phyloP scores from a whole-genome alignment of 1,284 basidiomycete genomes.

The Irpex sp. region DNA sequence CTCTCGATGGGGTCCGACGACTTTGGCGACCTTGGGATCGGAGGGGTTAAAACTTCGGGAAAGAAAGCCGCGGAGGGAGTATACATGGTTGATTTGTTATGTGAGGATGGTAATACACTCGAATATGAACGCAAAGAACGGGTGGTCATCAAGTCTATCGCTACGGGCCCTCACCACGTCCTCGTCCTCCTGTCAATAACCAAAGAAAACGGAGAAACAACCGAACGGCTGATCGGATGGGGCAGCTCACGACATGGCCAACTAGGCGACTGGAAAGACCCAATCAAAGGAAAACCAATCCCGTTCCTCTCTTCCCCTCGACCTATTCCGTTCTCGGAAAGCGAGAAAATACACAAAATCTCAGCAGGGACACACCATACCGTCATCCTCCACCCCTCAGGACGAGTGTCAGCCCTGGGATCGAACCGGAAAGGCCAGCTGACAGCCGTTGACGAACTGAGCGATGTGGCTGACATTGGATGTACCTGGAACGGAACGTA shows the following conservation, averaged over 20 bases:
- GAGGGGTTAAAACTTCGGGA: conserved; percentile 16
- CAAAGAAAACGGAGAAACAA: conserved; percentile 21
- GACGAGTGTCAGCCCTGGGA: conserved; percentile 51
- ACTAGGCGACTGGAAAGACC: conserved; percentile 40
- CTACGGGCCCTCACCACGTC: conserved; percentile 72
- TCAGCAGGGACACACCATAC: conserved; percentile 72
- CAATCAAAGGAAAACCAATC: conserved; percentile 18
- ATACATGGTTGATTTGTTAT: conserved; percentile 32
- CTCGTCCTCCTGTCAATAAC: conserved; percentile 39
- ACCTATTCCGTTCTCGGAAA: not conserved
- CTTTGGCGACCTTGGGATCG: conserved; percentile 74
- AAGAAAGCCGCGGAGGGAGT: conserved; percentile 20
- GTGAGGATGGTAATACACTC: not conserved
- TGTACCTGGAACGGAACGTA: conserved; percentile 89
- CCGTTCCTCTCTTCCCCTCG: conserved; percentile 32
- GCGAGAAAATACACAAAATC: conserved; percentile 16
- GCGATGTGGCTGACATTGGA: conserved; percentile 36
- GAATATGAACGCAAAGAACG: not conserved
- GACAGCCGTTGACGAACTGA: conserved; percentile 31
- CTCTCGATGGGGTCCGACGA: conserved; percentile 81
- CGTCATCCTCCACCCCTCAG: conserved; percentile 48
- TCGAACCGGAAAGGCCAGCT: conserved; percentile 73
- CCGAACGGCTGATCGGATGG: conserved; percentile 66
- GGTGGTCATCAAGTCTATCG: conserved; percentile 39
- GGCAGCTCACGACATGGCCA: conserved; percentile 81